phyloP scores from a whole-genome alignment of 139 green algal genomes.

The Marvania coccoides region DNA sequence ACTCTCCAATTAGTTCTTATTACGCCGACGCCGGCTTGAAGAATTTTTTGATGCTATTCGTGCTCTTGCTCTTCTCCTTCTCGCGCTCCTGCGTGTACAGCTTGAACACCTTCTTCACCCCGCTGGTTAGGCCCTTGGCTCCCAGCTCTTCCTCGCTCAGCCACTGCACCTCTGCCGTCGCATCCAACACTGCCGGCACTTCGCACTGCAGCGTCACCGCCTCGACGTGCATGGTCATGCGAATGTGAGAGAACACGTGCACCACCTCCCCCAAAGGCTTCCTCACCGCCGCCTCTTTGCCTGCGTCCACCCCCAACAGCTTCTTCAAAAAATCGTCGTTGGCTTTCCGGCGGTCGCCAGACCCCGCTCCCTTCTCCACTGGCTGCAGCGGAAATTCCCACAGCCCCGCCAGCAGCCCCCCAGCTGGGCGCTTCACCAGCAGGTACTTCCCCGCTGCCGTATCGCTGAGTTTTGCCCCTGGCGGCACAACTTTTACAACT shows the following conservation, averaged over 20 bases:
- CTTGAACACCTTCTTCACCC: conserved; percentile 45
- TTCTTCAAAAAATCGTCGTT: neutral
- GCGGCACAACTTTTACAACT: conserved; percentile 30
- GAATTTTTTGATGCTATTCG: conserved; percentile 7
- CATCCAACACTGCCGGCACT: neutral
- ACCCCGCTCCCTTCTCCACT: neutral
- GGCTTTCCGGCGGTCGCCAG: neutral
- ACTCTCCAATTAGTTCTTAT: too few relatives aligned
- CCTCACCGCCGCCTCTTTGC: conserved; percentile 3
- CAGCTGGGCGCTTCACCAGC: conserved; percentile 48
- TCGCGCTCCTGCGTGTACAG: neutral
- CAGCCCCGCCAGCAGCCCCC: conserved; percentile 58
- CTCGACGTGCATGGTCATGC: conserved; percentile 49
- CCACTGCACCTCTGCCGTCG: conserved; percentile 22
- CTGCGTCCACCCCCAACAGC: conserved; percentile 7
- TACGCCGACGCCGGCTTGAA: too few relatives aligned
- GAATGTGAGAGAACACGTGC: conserved; percentile 68
- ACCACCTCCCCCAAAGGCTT: conserved; percentile 28
- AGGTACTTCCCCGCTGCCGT: conserved; percentile 22
- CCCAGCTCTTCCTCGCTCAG: conserved; percentile 19
- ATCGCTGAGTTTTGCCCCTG: neutral
- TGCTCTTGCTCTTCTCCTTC: neutral
- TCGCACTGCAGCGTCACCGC: conserved; percentile 26
- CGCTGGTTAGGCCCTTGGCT: conserved; percentile 29
- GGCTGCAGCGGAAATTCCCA: conserved; percentile 61